Evolutionary conservation across 352 stramenopile species (phyloP), one percentile per base, ranked within the genome.

Genomic region (Thalassiosira ordinaria): DNA sequence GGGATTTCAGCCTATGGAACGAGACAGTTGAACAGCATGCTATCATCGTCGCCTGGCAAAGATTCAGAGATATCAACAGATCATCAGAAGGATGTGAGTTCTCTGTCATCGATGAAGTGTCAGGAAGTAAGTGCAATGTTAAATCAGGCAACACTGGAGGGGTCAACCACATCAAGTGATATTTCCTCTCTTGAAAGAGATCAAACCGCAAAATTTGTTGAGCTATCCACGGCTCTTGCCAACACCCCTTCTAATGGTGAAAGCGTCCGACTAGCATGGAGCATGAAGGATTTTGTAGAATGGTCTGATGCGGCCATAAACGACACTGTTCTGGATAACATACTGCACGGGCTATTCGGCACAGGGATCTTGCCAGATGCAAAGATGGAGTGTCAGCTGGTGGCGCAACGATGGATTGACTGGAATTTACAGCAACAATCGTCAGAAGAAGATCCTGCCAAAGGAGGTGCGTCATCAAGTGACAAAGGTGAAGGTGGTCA

Each of bases 311-410:
- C 64, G 55, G 68, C 84, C 2, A 71, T 94, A 33, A 65, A 91
- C 57, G 83, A 93, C 67, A 64, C 26, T 18, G 62, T 83, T 39
- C 55, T 94, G 18, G 75, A 91, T 61, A 70, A 31, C 26, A 74
- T 92, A 27, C 86, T 92, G 76, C 51, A 83, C 26, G 70, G 65
- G 47, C 55, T 93, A 13, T 92, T 92, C 74, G 82, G 55, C n/a
- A 75, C 79, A 8, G 87, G 88, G 9, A 78, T 92, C 39, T 66
- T 94, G 8, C 82, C 89, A 14, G 84, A 39, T 41, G 67, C 73
- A 9, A 62, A 74, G 31, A 74, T 88, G 39, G 89, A 94, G 72
- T 49, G 71, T 4, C 67, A 89, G 51, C 59, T 93, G 18, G 84
- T 94, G 6, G 39, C 62, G 24, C 74, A 78, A 55, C 52, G 74